Evolutionary conservation across 2,329 filamentous ascomycete species (phyloP).

Genomic region (Pyricularia sp.): DNA sequence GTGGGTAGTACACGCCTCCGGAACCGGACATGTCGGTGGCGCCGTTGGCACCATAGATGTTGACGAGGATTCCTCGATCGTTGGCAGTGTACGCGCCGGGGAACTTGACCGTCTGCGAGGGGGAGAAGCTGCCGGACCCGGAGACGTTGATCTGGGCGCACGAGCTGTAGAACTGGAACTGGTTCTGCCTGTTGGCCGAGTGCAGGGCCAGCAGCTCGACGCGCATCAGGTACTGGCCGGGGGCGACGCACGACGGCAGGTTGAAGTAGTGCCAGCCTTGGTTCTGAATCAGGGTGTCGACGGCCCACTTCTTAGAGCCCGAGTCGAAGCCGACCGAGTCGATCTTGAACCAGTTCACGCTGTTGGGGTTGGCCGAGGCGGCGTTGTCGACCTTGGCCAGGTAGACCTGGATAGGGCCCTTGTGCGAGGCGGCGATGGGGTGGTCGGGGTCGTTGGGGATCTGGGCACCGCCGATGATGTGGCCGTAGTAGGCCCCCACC

Average conservation of each 20-base stretch:
- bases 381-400: constrained; percentile 38
- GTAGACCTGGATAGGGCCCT: constrained; percentile 38
- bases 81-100: constrained; percentile 32
- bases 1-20: constrained; percentile 28
- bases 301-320: constrained; percentile 32
- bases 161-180: constrained; percentile 11
- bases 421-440: constrained; percentile 30
- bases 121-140: constrained; percentile 23
- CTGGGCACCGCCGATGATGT: constrained; percentile 31
- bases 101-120: constrained; percentile 29
- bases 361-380: constrained; percentile 23
- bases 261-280: constrained; percentile 31
- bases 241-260: constrained; percentile 26
- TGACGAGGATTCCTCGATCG: constrained; percentile 35
- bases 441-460: constrained; percentile 26
- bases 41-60: constrained; percentile 34
- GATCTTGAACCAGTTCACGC: constrained; percentile 41
- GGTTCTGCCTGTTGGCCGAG: constrained; percentile 5
- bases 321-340: constrained; percentile 37
- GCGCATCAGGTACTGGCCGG: constrained; percentile 12
- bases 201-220: constrained; percentile 11
- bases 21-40: constrained; percentile 26
- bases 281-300: constrained; percentile 37
- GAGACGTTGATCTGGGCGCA: constrained; percentile 25
- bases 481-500: constrained; percentile 35